phyloP scores from a whole-genome alignment of 768 basidiomycete species.

The Tephrocybe sp. region DNA sequence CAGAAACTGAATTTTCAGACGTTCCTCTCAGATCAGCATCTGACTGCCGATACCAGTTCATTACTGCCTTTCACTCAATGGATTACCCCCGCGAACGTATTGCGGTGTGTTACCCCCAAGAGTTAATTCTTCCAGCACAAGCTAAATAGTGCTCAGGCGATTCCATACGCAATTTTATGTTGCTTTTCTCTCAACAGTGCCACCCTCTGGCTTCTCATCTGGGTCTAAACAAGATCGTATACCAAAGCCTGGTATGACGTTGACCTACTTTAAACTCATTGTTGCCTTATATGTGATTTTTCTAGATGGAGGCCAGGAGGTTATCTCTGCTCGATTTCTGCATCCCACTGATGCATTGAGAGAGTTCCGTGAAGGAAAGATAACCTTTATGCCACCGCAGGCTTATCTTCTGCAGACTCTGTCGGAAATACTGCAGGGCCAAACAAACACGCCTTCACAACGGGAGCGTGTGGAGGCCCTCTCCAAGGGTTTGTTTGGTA shows the following conservation, averaged over 20 bases:
- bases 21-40: constrained; percentile 47
- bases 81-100: constrained; percentile 61
- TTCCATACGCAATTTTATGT: constrained; percentile 75
- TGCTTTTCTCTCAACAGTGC: constrained; percentile 50
- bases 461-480: constrained; percentile 44
- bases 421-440: constrained; percentile 47
- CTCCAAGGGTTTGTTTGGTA: constrained; percentile 58
- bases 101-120: constrained; percentile 39
- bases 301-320: constrained; percentile 66
- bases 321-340: constrained; percentile 67
- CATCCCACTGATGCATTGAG: constrained; percentile 52
- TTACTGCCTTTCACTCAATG: constrained; percentile 75
- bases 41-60: constrained; percentile 43
- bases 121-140: neutral
- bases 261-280: neutral
- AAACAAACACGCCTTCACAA: constrained; percentile 42
- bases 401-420: constrained; percentile 69
- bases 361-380: constrained; percentile 49
- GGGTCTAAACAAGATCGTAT: constrained; percentile 57
- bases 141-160: constrained; percentile 40
- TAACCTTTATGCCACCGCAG: constrained; percentile 73
- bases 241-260: constrained; percentile 51
- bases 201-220: constrained; percentile 48
- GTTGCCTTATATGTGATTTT: neutral
- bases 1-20: constrained; percentile 48